phyloP scores from a whole-genome alignment of 345 rosid species.

The Rhodamnia rubescens region DNA sequence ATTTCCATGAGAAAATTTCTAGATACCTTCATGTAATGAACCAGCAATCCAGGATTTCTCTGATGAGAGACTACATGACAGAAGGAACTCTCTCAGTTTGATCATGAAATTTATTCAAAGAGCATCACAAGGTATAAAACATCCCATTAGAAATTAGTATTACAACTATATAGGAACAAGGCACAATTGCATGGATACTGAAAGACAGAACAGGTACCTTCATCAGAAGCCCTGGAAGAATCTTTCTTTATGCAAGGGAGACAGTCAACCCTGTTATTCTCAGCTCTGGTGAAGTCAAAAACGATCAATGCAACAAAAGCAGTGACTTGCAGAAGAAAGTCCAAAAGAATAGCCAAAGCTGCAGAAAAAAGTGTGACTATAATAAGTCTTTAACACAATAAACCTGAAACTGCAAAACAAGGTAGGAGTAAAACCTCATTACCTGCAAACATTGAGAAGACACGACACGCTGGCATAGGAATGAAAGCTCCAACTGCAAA shows the following conservation, averaged over 20 bases:
- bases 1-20: neutral
- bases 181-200: neutral
- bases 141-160: neutral
- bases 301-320: constrained; percentile 52
- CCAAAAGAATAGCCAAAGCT: constrained; percentile 56
- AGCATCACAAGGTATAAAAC: neutral
- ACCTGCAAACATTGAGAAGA: constrained; percentile 99
- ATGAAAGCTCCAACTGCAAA: constrained; percentile 94
- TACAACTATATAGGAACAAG: neutral
- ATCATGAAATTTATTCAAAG: neutral
- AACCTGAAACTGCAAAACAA: neutral
- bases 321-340: constrained; percentile 55
- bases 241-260: constrained; percentile 32
- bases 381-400: neutral
- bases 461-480: constrained; percentile 97
- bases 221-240: constrained; percentile 15
- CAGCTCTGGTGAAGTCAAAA: constrained; percentile 38
- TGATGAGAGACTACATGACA: neutral
- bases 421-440: neutral
- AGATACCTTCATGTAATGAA: constrained; percentile 45
- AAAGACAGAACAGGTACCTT: constrained; percentile 15
- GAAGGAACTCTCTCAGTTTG: neutral
- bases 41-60: constrained; percentile 33
- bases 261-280: constrained; percentile 49
- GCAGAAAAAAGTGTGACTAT: neutral